Conservation (phyloP, 371 early-diverging fungal genomes). For the Mucor piriformis region DNA sequence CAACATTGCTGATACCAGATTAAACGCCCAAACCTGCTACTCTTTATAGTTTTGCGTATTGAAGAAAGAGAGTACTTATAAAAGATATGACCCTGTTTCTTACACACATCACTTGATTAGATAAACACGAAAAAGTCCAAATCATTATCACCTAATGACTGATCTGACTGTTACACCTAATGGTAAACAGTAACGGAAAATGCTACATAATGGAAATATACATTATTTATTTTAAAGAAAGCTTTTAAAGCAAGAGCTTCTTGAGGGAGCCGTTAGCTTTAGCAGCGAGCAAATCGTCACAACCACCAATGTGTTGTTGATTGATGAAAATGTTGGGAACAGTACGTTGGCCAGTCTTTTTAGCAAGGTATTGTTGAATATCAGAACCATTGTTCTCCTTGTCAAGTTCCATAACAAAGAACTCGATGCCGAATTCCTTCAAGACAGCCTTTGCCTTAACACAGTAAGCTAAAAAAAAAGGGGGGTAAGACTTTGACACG, state of each 20-base stretch:
- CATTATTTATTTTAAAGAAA: not conserved
- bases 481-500: not conserved
- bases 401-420: constrained; percentile 58
- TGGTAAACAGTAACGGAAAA: no score
- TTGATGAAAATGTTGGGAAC: constrained; percentile 91
- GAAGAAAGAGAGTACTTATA: no score
- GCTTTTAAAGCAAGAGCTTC: constrained; percentile 42
- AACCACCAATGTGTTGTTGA: constrained; percentile 80
- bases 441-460: constrained; percentile 64
- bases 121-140: no score
- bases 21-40: no score
- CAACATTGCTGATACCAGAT: no score
- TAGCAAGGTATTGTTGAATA: constrained; percentile 71
- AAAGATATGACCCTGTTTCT: no score
- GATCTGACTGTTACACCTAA: no score
- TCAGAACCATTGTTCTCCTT: constrained; percentile 60
- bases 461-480: constrained; percentile 62
- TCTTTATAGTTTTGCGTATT: no score
- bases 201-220: no score
- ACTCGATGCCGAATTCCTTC: constrained; percentile 35
- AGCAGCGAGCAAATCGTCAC: constrained; percentile 60
- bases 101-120: no score
- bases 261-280: constrained; percentile 58
- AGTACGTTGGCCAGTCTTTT: constrained; percentile 79
- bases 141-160: no score